phyloP scores from a whole-genome alignment of 352 stramenopile species.

The Phytophthora quininea region DNA sequence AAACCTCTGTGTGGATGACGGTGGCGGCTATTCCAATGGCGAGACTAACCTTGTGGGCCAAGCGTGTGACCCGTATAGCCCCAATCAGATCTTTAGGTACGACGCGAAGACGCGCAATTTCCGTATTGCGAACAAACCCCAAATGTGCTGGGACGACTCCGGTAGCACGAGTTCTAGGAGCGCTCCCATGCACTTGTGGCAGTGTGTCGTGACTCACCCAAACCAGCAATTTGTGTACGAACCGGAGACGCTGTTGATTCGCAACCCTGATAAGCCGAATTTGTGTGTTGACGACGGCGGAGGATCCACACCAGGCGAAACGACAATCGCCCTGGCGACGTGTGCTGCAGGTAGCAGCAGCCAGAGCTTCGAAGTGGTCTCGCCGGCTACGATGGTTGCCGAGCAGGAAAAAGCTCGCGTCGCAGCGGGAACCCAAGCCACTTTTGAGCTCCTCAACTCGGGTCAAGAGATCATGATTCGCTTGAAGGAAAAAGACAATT shows the following conservation, averaged over 20 bases:
- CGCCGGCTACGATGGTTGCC: not conserved
- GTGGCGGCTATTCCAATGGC: not conserved
- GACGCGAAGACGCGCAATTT: not conserved
- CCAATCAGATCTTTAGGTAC: not conserved
- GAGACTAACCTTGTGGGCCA: not conserved
- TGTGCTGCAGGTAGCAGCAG: too few relatives aligned
- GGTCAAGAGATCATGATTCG: constrained; percentile 32
- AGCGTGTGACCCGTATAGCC: not conserved
- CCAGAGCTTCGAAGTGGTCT: too few relatives aligned
- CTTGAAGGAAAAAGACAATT: constrained; percentile 25
- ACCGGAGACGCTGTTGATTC: too few relatives aligned
- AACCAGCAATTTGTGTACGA: too few relatives aligned
- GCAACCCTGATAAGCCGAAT: too few relatives aligned
- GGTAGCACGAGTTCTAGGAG: not conserved
- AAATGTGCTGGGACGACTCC: not conserved
- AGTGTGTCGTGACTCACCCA: too few relatives aligned
- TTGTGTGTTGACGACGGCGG: too few relatives aligned
- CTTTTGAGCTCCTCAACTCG: constrained; percentile 14
- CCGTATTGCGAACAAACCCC: not conserved
- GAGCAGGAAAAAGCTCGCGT: not conserved
- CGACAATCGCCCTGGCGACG: too few relatives aligned
- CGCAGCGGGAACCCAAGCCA: constrained; percentile 15
- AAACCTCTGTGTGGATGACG: not conserved
- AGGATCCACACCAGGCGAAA: too few relatives aligned
- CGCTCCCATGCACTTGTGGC: too few relatives aligned